Percentiles rank a stretch among this genome's conserved stretches.
Conservation (phyloP, 139 green algal genomes). For the Chlamydomonas sp. region DNA sequence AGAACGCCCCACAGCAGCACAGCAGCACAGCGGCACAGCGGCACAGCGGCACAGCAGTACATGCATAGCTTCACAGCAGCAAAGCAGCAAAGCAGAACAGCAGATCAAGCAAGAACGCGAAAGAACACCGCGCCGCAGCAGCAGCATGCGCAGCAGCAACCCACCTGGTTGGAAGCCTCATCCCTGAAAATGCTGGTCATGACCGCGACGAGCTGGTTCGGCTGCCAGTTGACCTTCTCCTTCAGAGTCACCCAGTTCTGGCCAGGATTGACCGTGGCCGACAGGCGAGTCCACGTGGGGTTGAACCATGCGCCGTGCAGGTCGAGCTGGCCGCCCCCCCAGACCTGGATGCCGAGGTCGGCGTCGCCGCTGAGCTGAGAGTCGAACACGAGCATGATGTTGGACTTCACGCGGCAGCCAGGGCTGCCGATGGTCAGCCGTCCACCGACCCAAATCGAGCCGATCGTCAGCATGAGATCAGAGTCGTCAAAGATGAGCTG, state of each 20-base stretch:
- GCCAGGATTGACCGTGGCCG: constrained; percentile 14
- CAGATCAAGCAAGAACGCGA: background rate
- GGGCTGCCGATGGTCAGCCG: constrained; percentile 5
- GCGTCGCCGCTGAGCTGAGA: background rate
- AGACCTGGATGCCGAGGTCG: constrained; percentile 13
- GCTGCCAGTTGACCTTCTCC: constrained; percentile 35
- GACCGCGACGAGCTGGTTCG: constrained; percentile 40
- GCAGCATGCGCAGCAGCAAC: too few relatives aligned
- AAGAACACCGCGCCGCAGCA: too few relatives aligned
- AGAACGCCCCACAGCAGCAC: too few relatives aligned
- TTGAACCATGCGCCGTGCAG: constrained; percentile 38
- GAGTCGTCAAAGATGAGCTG: constrained; percentile 27
- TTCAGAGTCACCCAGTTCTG: constrained; percentile 27
- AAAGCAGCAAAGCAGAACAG: too few relatives aligned
- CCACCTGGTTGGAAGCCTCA: constrained; percentile 47
- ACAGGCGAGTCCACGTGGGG: constrained; percentile 51
- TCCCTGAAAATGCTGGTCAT: constrained; percentile 45
- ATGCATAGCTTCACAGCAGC: too few relatives aligned
- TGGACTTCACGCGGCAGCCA: constrained; percentile 5
- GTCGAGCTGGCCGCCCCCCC: constrained; percentile 26
- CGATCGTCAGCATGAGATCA: constrained; percentile 4
- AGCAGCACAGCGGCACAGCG: too few relatives aligned
- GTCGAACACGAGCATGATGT: constrained; percentile 19
- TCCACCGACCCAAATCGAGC: constrained; percentile 6
- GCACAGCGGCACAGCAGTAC: too few relatives aligned